Conservation (phyloP, 2,329 filamentous ascomycete genomes). For the Tolypocladium album region DNA sequence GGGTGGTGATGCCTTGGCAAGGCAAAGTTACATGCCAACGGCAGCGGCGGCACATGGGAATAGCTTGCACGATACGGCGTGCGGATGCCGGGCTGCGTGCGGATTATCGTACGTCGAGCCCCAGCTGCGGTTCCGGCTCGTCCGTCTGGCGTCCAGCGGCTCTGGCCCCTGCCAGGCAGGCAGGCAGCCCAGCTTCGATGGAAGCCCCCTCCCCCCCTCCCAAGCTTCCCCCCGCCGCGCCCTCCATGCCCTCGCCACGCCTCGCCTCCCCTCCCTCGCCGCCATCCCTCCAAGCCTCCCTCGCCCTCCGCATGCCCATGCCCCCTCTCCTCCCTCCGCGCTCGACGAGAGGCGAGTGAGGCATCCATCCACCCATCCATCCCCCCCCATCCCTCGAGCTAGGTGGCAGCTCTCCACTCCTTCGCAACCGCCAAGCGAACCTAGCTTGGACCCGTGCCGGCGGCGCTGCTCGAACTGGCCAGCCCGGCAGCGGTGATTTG, state of each 20-base stretch:
- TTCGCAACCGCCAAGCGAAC: neutral
- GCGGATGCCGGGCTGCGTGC: neutral
- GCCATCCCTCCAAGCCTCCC: neutral
- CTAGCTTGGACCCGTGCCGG: neutral
- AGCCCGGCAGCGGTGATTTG: neutral
- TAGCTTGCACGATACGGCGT: neutral
- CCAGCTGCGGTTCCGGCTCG: neutral
- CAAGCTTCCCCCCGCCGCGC: neutral
- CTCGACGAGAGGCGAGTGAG: no score
- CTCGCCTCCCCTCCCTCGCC: neutral
- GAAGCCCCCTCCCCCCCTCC: neutral
- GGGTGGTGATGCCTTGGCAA: neutral
- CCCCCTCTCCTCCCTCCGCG: no score
- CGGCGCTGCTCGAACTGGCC: neutral
- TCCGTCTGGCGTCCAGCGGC: neutral
- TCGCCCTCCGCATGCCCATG: neutral
- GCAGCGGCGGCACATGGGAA: neutral
- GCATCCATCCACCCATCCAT: neutral
- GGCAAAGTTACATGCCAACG: neutral
- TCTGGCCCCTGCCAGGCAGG: neutral
- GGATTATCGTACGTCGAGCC: neutral
- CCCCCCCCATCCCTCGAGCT: neutral
- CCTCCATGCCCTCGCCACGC: neutral
- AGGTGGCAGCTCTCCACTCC: neutral
- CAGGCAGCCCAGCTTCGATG: neutral